Evolutionary conservation across 164 flowering plant species (phyloP), one percentile per base, ranked within the genome.

Genomic region (Cinnamomum chago): DNA sequence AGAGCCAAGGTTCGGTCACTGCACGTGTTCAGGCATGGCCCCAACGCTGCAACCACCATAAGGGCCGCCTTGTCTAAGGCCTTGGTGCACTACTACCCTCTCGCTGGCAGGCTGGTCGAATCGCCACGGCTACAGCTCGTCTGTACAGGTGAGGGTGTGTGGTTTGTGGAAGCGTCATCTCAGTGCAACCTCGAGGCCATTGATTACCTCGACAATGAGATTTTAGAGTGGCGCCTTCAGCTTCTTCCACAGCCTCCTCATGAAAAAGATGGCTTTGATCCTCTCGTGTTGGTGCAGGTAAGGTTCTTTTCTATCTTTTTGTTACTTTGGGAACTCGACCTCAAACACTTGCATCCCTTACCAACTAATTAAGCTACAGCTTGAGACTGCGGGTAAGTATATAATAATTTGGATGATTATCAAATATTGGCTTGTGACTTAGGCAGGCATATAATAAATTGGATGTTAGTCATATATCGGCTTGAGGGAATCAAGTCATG

Each of bases 201-300:
- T 67, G 58, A 78, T 70, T 84, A 78, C 78, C 83, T 90, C 5
- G 87, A 86, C 6, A 75, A 82, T 27, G 76, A 68, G n/a, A 58
- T 20, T 6, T 67, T 81, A 51, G 80, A 82, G 51, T 79, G 83
- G 2, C 75, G 72, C 28, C 85, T 86, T 30, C 65, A 86, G 28
- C 88, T 88, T 58, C 87, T 88, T n/a, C 89, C 89, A 7, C 81
- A 77, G 62, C 70, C 75, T 2, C 79, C 81, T 72, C 75, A 79
- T 0, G 81, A 80, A 51, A 65, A 24, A 25, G 62, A 72, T 58
- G 77, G 67, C 25, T 1, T 72, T 0, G 85, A 87, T 60, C 89
- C 91, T 0, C 85, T 88, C 7, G 88, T 90, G 62, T 81, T 84
- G 50, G 85, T 90, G 86, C 91, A 89, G 86, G 92, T 84, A 79